A percentile compares a stretch with the other conserved stretches of the same genome.
Conservation (phyloP, 805 yeast species). For the Cyberlindnera petersonii region DNA sequence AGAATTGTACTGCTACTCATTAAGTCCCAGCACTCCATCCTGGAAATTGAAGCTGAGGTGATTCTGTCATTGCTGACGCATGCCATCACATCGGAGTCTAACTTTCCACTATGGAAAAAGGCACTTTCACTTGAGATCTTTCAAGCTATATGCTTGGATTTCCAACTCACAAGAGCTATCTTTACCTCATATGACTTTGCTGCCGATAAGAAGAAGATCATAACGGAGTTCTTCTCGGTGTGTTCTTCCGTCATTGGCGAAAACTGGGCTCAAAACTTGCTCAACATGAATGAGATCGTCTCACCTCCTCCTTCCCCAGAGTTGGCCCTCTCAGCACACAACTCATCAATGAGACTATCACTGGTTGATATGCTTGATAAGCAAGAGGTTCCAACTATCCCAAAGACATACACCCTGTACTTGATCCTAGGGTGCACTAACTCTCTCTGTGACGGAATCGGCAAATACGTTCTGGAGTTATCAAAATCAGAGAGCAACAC, state of each 20-base stretch:
- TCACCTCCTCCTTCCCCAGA: constrained; percentile 17
- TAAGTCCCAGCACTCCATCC: constrained; percentile 46
- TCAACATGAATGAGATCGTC: constrained; percentile 35
- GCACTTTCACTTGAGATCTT: constrained; percentile 71
- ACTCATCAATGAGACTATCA: constrained; percentile 47
- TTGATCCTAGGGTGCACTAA: constrained; percentile 53
- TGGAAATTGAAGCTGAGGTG: constrained; percentile 79
- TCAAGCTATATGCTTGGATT: constrained; percentile 55
- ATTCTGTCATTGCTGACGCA: constrained; percentile 73
- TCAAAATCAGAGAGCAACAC: constrained; percentile 26
- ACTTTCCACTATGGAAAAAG: constrained; percentile 66
- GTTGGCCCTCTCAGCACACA: constrained; percentile 37
- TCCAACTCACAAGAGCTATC: constrained; percentile 45
- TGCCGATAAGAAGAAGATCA: constrained; percentile 54
- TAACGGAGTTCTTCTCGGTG: constrained; percentile 50
- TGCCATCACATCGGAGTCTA: constrained; percentile 54
- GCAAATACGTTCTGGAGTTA: constrained; percentile 44
- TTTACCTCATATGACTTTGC: constrained; percentile 59
- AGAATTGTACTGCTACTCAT: constrained; percentile 64
- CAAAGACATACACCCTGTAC: constrained; percentile 57
- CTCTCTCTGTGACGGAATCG: constrained; percentile 65
- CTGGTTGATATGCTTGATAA: constrained; percentile 80
- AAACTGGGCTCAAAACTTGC: constrained; percentile 27
- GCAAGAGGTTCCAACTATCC: constrained; percentile 65
- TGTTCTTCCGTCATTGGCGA: constrained; percentile 35